These are phyloP conservation scores for Exophiala bonariae DNA, from an alignment of 2,329 filamentous ascomycete species.

Conservation along the genomic window DNA sequence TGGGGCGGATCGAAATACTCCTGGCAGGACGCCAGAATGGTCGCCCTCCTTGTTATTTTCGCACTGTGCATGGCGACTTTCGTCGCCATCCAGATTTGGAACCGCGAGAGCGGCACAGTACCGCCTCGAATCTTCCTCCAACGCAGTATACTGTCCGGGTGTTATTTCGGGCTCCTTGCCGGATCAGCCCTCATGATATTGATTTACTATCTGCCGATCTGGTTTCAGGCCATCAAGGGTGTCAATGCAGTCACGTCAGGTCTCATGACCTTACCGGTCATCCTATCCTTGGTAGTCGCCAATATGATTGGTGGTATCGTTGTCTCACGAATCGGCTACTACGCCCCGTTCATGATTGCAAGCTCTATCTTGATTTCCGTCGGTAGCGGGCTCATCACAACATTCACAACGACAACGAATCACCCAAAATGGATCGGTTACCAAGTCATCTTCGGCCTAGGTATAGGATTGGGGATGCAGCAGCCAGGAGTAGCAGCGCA, in stretches of 20 bases:
- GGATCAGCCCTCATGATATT: conserved; percentile 37
- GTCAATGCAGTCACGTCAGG: conserved; percentile 28
- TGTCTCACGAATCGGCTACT: conserved; percentile 23
- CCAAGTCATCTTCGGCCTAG: conserved; percentile 27
- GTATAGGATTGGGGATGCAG: conserved; percentile 26
- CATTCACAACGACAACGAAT: conserved; percentile 31
- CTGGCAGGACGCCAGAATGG: conserved; percentile 45
- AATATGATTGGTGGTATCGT: conserved; percentile 17
- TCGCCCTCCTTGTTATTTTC: conserved; percentile 51
- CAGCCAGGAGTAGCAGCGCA: conserved; percentile 24
- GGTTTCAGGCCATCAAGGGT: conserved; percentile 46
- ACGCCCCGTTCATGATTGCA: conserved; percentile 26
- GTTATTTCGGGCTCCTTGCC: conserved; percentile 36
- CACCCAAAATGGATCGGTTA: conserved; percentile 29
- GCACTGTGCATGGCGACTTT: conserved; percentile 42
- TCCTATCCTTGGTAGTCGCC: conserved; percentile 18
- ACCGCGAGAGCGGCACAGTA: conserved; percentile 49
- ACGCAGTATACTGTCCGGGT: conserved; percentile 34
- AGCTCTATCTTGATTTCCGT: conserved; percentile 27
- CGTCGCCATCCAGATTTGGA: conserved; percentile 45
- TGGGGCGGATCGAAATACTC: conserved; percentile 44
- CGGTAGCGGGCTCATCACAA: conserved; percentile 34
- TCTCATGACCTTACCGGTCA: conserved; percentile 18
- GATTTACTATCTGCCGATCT: conserved; percentile 43
- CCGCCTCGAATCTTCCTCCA: conserved; percentile 37